Evolutionary conservation across 495 filamentous ascomycete species (phyloP).

Genomic region (Cercophora samala): DNA sequence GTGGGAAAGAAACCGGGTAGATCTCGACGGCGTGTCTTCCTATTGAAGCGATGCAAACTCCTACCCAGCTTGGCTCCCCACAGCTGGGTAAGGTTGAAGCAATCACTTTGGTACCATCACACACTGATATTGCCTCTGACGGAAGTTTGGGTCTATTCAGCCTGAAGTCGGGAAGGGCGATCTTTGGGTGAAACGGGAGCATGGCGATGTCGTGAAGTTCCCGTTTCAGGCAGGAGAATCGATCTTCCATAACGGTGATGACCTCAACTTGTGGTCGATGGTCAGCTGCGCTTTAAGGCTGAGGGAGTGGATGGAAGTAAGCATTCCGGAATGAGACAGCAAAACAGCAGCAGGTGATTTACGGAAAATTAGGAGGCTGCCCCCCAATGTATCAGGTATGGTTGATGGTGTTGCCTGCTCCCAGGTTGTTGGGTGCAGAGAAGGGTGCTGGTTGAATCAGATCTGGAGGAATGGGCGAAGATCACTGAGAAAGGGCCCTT

Average conservation of each 20-base stretch:
- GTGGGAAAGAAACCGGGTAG: conserved; percentile 15
- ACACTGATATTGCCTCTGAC: neutral
- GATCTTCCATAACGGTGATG: conserved; percentile 8
- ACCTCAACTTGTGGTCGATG: neutral
- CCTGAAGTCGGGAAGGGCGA: conserved; percentile 18
- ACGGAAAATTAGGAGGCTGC: conserved; percentile 6
- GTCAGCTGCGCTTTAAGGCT: neutral
- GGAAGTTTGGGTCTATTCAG: conserved; percentile 21
- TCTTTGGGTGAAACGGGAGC: conserved; percentile 8
- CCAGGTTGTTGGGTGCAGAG: neutral
- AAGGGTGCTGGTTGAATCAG: neutral
- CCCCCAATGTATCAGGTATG: neutral
- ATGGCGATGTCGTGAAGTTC: neutral
- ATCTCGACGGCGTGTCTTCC: conserved; percentile 13
- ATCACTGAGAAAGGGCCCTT: neutral
- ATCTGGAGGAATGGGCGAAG: neutral
- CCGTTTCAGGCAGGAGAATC: neutral
- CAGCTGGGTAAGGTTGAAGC: neutral
- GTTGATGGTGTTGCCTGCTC: neutral
- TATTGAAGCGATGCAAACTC: conserved; percentile 9
- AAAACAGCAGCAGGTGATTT: neutral
- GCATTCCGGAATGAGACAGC: neutral
- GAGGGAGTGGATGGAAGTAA: conserved; percentile 9
- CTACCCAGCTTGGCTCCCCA: neutral
- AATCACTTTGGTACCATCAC: neutral